phyloP scores from a whole-genome alignment of 495 filamentous ascomycete genomes.

The Neurospora tetrasperma region DNA sequence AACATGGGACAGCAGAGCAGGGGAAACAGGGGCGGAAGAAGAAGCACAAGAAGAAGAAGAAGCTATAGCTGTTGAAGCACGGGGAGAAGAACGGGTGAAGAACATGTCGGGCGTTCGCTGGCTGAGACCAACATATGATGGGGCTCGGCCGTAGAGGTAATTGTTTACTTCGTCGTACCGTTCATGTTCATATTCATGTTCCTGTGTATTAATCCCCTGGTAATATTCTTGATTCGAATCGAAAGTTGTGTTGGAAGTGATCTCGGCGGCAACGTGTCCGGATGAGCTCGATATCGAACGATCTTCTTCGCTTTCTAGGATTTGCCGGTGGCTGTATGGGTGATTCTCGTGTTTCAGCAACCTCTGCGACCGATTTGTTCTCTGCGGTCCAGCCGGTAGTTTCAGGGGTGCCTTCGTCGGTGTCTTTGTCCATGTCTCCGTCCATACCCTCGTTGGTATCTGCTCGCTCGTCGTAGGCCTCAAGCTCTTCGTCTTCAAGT shows the following conservation, averaged over 20 bases:
- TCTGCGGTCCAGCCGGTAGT: background rate
- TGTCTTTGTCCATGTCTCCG: background rate
- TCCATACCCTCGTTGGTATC: background rate
- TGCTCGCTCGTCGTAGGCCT: background rate
- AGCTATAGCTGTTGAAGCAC: background rate
- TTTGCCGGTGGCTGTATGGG: background rate
- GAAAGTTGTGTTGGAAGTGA: background rate
- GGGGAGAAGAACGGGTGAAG: background rate
- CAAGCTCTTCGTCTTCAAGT: background rate
- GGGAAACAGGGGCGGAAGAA: background rate
- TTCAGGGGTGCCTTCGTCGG: background rate
- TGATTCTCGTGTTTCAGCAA: background rate
- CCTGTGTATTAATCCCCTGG: background rate
- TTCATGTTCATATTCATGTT: background rate
- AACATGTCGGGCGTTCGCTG: background rate
- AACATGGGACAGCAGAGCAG: background rate
- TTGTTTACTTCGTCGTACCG: background rate
- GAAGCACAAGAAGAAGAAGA: background rate
- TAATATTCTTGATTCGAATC: background rate
- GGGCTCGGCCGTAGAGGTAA: background rate
- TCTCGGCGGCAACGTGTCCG: background rate
- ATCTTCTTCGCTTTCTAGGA: background rate
- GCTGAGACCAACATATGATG: background rate
- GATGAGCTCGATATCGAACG: background rate
- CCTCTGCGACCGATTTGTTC: background rate